phyloP scores from a whole-genome alignment of 2,329 filamentous ascomycete genomes.

The Botryotinia calthae region DNA sequence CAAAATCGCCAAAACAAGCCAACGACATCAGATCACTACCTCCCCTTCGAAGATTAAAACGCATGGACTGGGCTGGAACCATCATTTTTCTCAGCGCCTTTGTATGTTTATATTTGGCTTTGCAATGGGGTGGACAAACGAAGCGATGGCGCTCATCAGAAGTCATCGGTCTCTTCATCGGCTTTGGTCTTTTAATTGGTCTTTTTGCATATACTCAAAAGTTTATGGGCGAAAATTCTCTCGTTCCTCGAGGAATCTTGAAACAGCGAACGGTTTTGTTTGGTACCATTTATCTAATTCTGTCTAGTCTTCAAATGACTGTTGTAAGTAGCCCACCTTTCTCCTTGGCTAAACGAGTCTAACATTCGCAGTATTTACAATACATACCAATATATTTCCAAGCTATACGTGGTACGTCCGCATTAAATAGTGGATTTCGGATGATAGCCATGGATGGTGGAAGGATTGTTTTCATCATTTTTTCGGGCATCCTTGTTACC shows the following conservation, averaged over 20 bases:
- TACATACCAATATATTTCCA: conserved; percentile 7
- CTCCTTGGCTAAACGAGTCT: not conserved
- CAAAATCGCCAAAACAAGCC: not conserved
- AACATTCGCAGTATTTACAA: not conserved
- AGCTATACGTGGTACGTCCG: not conserved
- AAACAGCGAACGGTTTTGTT: conserved; percentile 1
- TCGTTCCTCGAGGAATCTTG: not conserved
- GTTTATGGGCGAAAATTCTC: not conserved
- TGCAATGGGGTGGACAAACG: conserved; percentile 34
- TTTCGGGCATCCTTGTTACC: not conserved
- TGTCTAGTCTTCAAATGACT: not conserved
- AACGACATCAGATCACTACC: not conserved
- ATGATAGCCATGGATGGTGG: not conserved
- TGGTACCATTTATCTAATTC: not conserved
- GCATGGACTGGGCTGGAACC: conserved; percentile 61
- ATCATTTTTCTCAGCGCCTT: conserved; percentile 48
- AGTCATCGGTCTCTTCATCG: conserved; percentile 37
- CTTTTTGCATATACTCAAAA: conserved; percentile 24
- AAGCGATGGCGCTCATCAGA: conserved; percentile 30
- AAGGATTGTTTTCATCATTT: not conserved
- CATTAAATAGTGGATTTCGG: not conserved
- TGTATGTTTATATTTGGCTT: conserved; percentile 56
- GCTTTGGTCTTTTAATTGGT: conserved; percentile 31
- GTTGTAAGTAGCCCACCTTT: not conserved
- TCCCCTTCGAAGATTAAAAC: not conserved